phyloP scores from a whole-genome alignment of 805 yeast genomes.

The Yarrowia sp. region DNA sequence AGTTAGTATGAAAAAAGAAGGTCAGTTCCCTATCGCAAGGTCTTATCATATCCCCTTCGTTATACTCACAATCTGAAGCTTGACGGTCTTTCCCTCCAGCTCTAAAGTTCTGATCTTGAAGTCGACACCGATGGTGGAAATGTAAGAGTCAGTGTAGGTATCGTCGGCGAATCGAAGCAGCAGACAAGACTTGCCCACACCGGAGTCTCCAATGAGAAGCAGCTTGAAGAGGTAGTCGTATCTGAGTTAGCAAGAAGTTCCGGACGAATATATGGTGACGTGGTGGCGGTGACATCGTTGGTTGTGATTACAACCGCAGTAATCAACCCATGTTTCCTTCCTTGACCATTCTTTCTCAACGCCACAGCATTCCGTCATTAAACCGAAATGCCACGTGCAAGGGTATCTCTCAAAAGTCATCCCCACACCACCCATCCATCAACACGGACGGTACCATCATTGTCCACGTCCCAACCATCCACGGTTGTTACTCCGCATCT shows the following conservation, averaged over 20 bases:
- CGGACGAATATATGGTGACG: no score
- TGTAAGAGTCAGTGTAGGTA: slow-evolving; percentile 95
- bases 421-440: no score
- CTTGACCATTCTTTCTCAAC: no score
- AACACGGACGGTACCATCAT: no score
- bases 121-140: slow-evolving; percentile 97
- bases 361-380: no score
- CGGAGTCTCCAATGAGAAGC: slow-evolving; percentile 95
- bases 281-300: no score
- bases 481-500: no score
- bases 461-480: no score
- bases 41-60: no score
- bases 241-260: slow-evolving; percentile 53
- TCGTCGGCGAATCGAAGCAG: slow-evolving; percentile 95
- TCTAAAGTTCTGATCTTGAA: slow-evolving; percentile 73
- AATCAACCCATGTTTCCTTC: neutral
- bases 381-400: no score
- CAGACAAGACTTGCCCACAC: slow-evolving; percentile 97
- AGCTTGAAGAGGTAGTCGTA: slow-evolving; percentile 98
- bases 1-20: neutral
- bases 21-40: neutral
- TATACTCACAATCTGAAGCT: slow-evolving; percentile 73
- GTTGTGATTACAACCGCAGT: neutral
- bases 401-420: no score
- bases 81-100: slow-evolving; percentile 95